Evolutionary conservation across 1,139 yeast genomes (phyloP).

Genomic region (Lodderomyces jiufengensis): DNA sequence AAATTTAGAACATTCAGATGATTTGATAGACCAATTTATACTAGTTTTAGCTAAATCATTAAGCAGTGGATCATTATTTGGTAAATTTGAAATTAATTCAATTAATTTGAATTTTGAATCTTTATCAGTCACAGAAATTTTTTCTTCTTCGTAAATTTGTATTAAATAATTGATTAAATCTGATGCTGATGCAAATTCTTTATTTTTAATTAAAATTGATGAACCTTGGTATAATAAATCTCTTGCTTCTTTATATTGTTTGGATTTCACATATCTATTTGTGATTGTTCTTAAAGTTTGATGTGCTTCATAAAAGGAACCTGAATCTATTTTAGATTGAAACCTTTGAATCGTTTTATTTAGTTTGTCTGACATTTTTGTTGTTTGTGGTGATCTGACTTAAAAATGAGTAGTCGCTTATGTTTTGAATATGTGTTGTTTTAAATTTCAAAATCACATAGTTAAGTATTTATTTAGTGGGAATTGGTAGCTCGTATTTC

Average conservation of each 20-base stretch:
- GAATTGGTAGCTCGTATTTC: too few relatives aligned
- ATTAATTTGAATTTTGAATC: slow-evolving; percentile 37
- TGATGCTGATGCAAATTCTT: slow-evolving; percentile 75
- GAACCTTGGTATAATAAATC: slow-evolving; percentile 73
- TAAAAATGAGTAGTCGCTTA: too few relatives aligned
- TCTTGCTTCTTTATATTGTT: slow-evolving; percentile 65
- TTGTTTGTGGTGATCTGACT: too few relatives aligned
- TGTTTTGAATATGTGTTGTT: too few relatives aligned
- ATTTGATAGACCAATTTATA: slow-evolving; percentile 59
- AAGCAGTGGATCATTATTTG: slow-evolving; percentile 54
- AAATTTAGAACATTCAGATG: slow-evolving; percentile 39
- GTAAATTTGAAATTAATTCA: slow-evolving; percentile 40
- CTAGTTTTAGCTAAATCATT: slow-evolving; percentile 58
- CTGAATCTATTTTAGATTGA: slow-evolving; percentile 64
- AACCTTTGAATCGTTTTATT: slow-evolving; percentile 62
- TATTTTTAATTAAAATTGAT: slow-evolving; percentile 59
- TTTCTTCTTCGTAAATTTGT: slow-evolving; percentile 60
- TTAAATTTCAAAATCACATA: too few relatives aligned
- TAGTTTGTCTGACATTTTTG: slow-evolving; percentile 42
- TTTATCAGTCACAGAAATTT: slow-evolving; percentile 33
- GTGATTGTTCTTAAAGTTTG: slow-evolving; percentile 88
- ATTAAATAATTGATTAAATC: slow-evolving; percentile 73
- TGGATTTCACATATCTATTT: slow-evolving; percentile 71
- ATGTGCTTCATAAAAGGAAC: slow-evolving; percentile 90
- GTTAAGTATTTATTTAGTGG: too few relatives aligned